These are phyloP conservation scores for Paramarasmius palmivorus DNA, from an alignment of 1,284 basidiomycete species.

Conservation along the genomic window DNA sequence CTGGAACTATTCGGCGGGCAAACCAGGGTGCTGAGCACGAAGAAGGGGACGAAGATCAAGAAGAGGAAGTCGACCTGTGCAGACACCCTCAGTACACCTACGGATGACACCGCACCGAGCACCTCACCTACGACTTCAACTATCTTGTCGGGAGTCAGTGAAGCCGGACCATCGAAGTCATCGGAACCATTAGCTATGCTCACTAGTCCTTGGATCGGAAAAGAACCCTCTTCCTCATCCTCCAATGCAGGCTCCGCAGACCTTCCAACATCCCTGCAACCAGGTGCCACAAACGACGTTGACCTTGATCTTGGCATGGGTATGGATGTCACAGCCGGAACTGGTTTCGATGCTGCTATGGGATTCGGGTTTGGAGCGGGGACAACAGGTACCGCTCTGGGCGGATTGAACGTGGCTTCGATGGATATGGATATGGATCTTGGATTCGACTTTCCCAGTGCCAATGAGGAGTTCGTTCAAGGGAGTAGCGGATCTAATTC, in stretches of 20 bases:
- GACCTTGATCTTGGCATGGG: neutral
- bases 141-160: too few relatives aligned
- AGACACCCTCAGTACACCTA: too few relatives aligned
- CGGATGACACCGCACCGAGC: too few relatives aligned
- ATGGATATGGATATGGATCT: neutral
- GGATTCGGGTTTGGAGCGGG: neutral
- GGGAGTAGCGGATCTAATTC: too few relatives aligned
- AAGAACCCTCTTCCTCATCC: too few relatives aligned
- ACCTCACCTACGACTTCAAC: too few relatives aligned
- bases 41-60: neutral
- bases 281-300: neutral
- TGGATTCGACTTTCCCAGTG: neutral
- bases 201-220: too few relatives aligned
- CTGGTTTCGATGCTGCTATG: neutral
- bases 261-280: too few relatives aligned
- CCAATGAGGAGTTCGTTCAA: too few relatives aligned
- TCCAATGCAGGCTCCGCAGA: too few relatives aligned
- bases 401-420: neutral
- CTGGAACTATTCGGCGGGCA: constrained; percentile 58
- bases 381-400: neutral
- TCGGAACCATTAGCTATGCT: too few relatives aligned
- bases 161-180: too few relatives aligned
- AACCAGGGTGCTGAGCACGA: constrained; percentile 31
- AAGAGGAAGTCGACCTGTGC: constrained; percentile 22
- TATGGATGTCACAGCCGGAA: neutral